Conservation (phyloP, 345 rosid genomes). For the Dimocarpus longan region DNA sequence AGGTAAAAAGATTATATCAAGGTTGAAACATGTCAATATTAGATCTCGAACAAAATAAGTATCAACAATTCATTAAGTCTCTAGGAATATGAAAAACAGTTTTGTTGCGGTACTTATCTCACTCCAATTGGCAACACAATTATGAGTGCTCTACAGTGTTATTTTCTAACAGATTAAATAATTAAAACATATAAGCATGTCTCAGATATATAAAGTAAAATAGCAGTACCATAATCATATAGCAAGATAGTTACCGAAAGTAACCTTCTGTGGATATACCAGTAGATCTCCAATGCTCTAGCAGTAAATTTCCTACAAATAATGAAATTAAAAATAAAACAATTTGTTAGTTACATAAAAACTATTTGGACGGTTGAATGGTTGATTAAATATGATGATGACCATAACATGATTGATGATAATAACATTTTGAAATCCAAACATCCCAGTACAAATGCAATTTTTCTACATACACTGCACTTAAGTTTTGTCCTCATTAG, state of each 20-base stretch:
- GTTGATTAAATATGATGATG: not conserved
- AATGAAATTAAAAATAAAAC: not conserved
- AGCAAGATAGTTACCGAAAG: not conserved
- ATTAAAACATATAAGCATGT: too few species aligned
- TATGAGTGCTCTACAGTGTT: too few species aligned
- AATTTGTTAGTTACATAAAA: conserved; percentile 9
- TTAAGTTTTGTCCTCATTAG: not conserved
- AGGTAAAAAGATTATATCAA: too few species aligned
- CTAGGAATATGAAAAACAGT: too few species aligned
- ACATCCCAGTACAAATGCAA: not conserved
- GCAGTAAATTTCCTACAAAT: conserved; percentile 44
- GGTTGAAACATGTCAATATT: too few species aligned
- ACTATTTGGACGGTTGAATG: not conserved
- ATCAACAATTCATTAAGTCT: too few species aligned
- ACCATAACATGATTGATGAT: not conserved
- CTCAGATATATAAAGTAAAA: not conserved
- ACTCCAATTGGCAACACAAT: too few species aligned
- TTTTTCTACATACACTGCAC: not conserved
- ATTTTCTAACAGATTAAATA: too few species aligned
- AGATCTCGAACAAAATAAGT: too few species aligned
- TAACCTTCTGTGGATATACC: conserved; percentile 48
- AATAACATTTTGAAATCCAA: not conserved
- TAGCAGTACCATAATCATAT: not conserved
- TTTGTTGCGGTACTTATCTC: too few species aligned
- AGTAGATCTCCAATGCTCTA: conserved; percentile 58